These are phyloP conservation scores for Eutypella sp. DNA, from an alignment of 2,329 filamentous ascomycete genomes.

Conservation along the genomic window DNA sequence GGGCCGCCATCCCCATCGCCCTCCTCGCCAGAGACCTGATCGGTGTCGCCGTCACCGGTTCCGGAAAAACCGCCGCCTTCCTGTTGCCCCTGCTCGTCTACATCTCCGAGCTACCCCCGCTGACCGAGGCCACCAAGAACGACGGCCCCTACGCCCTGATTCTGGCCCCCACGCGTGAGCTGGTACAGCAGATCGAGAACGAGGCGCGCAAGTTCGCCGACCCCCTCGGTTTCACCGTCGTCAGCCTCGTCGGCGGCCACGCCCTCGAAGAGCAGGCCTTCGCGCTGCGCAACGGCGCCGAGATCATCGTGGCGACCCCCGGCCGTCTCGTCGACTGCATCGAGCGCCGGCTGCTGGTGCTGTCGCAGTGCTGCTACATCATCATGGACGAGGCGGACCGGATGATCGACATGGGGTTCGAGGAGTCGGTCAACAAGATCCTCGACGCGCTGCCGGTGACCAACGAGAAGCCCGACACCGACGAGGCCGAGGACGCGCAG, in stretches of 20 bases:
- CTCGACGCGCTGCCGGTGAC: conserved; percentile 85
- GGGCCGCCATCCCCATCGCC: conserved; percentile 92
- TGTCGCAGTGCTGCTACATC: conserved; percentile 95
- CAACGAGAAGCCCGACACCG: conserved; percentile 93
- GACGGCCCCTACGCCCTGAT: conserved; percentile 98
- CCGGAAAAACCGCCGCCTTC: conserved; percentile 96
- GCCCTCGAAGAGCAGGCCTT: conserved; percentile 90
- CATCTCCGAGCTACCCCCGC: conserved; percentile 81
- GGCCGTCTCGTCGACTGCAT: conserved; percentile 97
- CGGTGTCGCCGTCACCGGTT: conserved; percentile 95
- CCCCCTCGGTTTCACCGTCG: conserved; percentile 87
- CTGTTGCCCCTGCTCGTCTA: conserved; percentile 88
- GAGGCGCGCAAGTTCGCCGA: conserved; percentile 90
- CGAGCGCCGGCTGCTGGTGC: conserved; percentile 82
- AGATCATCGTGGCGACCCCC: conserved; percentile 97
- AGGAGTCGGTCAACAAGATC: conserved; percentile 96
- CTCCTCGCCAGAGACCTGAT: conserved; percentile 92
- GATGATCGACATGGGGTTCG: conserved; percentile 98
- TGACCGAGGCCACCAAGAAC: conserved; percentile 82
- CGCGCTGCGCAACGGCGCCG: conserved; percentile 83
- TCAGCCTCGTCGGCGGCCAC: conserved; percentile 97
- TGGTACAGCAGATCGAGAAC: conserved; percentile 94
- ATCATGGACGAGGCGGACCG: conserved; percentile 99
- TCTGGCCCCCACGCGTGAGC: conserved; percentile 89
- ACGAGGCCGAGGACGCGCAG: conserved; percentile 79